Evolutionary conservation across 305 asterid genomes (phyloP).

Genomic region (Fraxinus dipetala): DNA sequence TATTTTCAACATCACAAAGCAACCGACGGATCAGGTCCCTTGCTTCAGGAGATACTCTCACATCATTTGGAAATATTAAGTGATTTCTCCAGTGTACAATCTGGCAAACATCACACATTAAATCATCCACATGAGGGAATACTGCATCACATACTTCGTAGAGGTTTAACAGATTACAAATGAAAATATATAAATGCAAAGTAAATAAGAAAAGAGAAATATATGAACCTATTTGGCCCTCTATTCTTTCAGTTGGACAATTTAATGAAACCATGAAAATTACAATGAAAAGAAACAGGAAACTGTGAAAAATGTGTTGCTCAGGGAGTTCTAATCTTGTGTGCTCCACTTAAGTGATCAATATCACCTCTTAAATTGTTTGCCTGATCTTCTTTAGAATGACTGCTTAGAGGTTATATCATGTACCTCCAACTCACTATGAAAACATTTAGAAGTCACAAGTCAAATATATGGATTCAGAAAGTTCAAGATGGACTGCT

Average conservation of each 20-base stretch:
- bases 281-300: not conserved
- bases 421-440: not conserved
- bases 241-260: not conserved
- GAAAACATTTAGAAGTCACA: not conserved
- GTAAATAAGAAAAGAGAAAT: not conserved
- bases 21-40: conserved; percentile 63
- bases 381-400: not conserved
- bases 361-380: not conserved
- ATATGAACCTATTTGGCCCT: not conserved
- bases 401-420: not conserved
- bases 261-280: not conserved
- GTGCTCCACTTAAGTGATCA: not conserved
- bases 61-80: conserved; percentile 60
- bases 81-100: conserved; percentile 75
- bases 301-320: not conserved
- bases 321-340: not conserved
- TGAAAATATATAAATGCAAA: conserved; percentile 11
- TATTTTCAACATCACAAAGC: conserved; percentile 56
- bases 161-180: not conserved
- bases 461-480: not conserved
- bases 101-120: conserved; percentile 33
- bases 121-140: conserved; percentile 1
- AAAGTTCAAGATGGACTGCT: not conserved
- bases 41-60: conserved; percentile 68
- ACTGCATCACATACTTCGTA: conserved; percentile 7